These are phyloP conservation scores for Aspergillus sp. DNA, from an alignment of 2,329 filamentous ascomycete genomes.

Conservation along the genomic window DNA sequence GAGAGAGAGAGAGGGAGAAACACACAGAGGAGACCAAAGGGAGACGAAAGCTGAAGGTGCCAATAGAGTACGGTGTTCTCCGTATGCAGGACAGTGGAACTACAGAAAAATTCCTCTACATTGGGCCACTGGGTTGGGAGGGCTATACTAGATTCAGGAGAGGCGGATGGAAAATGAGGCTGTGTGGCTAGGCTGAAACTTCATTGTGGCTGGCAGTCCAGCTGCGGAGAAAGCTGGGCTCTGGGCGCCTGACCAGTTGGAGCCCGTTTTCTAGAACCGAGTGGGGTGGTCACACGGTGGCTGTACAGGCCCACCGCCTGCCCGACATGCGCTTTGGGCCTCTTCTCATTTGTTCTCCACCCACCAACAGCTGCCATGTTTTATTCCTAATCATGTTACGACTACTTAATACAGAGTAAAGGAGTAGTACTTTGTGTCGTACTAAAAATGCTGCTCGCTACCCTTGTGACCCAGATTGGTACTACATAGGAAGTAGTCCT, in stretches of 20 bases:
- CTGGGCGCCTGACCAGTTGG: not conserved
- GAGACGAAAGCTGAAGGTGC: not conserved
- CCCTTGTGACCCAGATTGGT: too few species aligned
- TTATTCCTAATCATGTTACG: not conserved
- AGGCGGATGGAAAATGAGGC: slow-evolving; percentile 12
- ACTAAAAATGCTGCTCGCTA: too few species aligned
- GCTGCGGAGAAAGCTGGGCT: slow-evolving; percentile 8
- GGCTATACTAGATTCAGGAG: not conserved
- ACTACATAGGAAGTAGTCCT: too few species aligned
- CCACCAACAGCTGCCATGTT: not conserved
- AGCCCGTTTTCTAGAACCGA: slow-evolving; percentile 1
- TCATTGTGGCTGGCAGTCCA: slow-evolving; percentile 12
- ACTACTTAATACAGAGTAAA: too few species aligned
- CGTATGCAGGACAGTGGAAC: not conserved
- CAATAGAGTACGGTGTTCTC: not conserved
- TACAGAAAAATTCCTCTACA: not conserved
- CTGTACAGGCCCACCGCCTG: slow-evolving; percentile 1
- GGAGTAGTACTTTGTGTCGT: too few species aligned
- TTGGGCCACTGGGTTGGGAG: not conserved
- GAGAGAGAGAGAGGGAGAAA: not conserved
- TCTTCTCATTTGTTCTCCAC: slow-evolving; percentile 1
- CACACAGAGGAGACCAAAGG: too few species aligned
- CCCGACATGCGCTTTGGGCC: not conserved
- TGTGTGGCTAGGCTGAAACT: slow-evolving; percentile 17
- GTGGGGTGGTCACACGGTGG: not conserved